phyloP scores from a whole-genome alignment of 2,329 filamentous ascomycete species.

The Cyclaneusma minus region DNA sequence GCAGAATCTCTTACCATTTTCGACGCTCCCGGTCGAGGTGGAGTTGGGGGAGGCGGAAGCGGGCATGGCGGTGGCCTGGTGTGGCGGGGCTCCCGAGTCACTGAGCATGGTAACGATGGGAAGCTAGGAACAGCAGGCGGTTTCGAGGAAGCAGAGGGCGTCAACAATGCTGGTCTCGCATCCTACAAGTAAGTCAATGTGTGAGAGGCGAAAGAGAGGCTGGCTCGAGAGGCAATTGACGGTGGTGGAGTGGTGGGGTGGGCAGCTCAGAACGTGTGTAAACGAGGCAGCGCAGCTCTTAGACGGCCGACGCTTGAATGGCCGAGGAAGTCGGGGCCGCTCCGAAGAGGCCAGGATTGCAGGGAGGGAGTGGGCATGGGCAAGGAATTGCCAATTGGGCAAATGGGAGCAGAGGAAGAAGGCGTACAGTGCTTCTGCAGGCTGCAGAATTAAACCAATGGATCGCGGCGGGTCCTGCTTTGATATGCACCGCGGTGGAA shows the following conservation, averaged over 20 bases:
- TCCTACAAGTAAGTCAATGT: background rate
- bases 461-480: no score
- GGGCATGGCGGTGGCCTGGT: background rate
- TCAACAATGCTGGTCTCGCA: no score
- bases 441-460: no score
- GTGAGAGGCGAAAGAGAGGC: background rate
- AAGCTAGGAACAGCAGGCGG: background rate
- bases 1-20: background rate
- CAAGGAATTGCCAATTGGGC: background rate
- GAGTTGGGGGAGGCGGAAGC: background rate
- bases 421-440: no score
- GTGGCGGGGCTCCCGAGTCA: background rate
- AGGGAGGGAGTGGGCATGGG: background rate
- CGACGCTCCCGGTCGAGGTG: background rate
- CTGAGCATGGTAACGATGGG: background rate
- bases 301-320: background rate
- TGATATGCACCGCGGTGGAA: no score
- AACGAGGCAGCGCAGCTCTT: background rate
- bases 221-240: background rate
- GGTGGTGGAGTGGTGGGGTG: background rate
- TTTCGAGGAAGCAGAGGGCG: no score
- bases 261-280: background rate
- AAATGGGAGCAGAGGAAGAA: background rate
- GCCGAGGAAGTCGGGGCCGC: background rate
- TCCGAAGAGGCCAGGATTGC: background rate